Evolutionary conservation across 306 rosid genomes (phyloP).

Genomic region (Gastrolobium villosum): DNA sequence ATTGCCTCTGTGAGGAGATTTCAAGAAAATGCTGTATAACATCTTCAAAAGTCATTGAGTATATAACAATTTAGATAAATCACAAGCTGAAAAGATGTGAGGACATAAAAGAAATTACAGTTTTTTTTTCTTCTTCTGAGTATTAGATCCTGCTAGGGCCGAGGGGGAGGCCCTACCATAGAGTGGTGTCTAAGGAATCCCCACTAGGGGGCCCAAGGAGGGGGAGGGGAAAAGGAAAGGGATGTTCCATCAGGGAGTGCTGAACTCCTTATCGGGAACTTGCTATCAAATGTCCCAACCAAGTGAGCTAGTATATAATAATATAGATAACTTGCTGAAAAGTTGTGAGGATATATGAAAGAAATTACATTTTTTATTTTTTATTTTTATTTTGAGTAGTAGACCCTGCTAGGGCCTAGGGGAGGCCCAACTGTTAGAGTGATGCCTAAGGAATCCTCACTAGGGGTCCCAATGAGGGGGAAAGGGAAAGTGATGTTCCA

Average conservation of each 20-base stretch:
- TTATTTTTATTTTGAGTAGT: background rate
- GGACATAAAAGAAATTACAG: constrained; percentile 23
- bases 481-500: constrained; percentile 4
- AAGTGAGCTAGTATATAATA: constrained; percentile 18
- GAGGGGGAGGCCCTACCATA: background rate
- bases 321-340: constrained; percentile 25
- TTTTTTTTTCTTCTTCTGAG: background rate
- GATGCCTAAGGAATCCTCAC: background rate
- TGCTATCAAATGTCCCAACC: background rate
- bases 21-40: background rate
- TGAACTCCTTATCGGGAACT: background rate
- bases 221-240: background rate
- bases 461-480: background rate
- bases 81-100: background rate
- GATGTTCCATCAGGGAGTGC: constrained; percentile 1
- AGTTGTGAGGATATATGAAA: constrained; percentile 30
- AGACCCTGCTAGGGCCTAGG: background rate
- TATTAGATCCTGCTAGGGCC: constrained; percentile 12
- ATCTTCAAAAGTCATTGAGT: constrained; percentile 1
- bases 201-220: background rate
- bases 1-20: constrained; percentile 13
- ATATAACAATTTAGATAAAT: constrained; percentile 27
- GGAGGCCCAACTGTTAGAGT: background rate
- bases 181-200: constrained; percentile 14
- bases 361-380: background rate